Base-by-base conservation (phyloP, 768 basidiomycete genomes). In the Amanita rubescens region DNA sequence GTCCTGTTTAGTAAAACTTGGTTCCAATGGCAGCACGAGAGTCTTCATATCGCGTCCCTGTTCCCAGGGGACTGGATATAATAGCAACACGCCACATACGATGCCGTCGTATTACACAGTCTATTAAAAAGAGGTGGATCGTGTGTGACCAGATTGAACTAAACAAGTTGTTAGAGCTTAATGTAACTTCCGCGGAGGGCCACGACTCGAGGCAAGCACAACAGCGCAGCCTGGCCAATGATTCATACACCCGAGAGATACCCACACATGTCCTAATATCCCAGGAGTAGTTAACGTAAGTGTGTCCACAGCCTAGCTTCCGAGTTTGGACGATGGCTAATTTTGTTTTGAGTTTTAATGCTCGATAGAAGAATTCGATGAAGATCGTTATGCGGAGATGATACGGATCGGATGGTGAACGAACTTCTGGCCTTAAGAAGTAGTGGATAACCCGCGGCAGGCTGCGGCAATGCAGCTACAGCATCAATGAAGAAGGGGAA, bases 391-490 rank as follows among this genome's bases (percentile, higher is more conserved):
- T 43, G 35, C 19, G 34, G 43, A 30, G 33, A 47, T 45, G 41
- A 35, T 22, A 32, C 33, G 47, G 51, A 58, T 65, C 57, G 56
- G 55, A 59, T 54, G 60, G 53, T 56, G 56, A 32, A 53, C 11
- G 32, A 37, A 55, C 55, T 69, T 67, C 66, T 68, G 63, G 65
- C 71, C 67, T 67, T 64, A 60, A 66, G 63, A 66, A 64, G 63
- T 50, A 38, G 48, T 45, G 49, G 60, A 58, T 46, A 65, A 63
- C 67, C 27, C 65, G 67, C 67, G 65, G 68, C 62, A 61, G 57
- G 59, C 61, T 57, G 59, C 63, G 66, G 66, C 66, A 54, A 53
- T 53, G 46, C 52, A 42, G n/a, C n/a, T n/a, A n/a, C n/a, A n/a
- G n/a, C n/a, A n/a, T 46, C 48, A 37, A 50, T 11, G 49, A 54